Evolutionary conservation across 345 rosid species (phyloP).

Genomic region (Citrus sp.): DNA sequence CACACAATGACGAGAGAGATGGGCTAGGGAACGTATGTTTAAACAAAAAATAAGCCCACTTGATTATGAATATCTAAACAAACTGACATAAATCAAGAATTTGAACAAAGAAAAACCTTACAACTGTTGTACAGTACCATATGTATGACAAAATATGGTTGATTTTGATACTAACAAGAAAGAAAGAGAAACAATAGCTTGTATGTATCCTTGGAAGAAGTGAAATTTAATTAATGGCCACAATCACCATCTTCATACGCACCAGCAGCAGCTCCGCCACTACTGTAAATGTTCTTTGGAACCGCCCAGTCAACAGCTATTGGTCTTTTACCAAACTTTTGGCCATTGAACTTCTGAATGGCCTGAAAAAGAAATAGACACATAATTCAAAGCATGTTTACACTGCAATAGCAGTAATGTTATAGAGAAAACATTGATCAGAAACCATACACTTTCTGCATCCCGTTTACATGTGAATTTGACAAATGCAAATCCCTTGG

Average conservation of each 20-base stretch:
- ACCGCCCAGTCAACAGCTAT: conserved; percentile 98
- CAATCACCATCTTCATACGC: conserved; percentile 58
- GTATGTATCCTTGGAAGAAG: neutral
- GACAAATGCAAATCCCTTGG: conserved; percentile 94
- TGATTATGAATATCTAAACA: neutral
- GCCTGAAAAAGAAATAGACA: conserved; percentile 50
- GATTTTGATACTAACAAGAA: neutral
- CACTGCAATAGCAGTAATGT: neutral
- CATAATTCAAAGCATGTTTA: conserved; percentile 6
- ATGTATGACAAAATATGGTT: neutral
- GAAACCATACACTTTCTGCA: conserved; percentile 69
- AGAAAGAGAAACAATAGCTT: neutral
- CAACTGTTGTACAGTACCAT: neutral
- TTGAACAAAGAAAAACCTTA: neutral
- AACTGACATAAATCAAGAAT: neutral
- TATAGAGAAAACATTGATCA: conserved; percentile 11
- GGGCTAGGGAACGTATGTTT: neutral
- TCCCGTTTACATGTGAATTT: conserved; percentile 87
- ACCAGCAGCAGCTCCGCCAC: conserved; percentile 37
- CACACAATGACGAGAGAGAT: neutral
- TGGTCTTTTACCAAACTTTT: conserved; percentile 67
- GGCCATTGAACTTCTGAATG: conserved; percentile 82
- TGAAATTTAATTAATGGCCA: conserved; percentile 10
- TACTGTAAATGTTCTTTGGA: conserved; percentile 72
- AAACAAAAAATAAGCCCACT: neutral